These are phyloP conservation scores for Aegilops sharonensis DNA, from an alignment of 176 grass and related monocot species.

Conservation along the genomic window DNA sequence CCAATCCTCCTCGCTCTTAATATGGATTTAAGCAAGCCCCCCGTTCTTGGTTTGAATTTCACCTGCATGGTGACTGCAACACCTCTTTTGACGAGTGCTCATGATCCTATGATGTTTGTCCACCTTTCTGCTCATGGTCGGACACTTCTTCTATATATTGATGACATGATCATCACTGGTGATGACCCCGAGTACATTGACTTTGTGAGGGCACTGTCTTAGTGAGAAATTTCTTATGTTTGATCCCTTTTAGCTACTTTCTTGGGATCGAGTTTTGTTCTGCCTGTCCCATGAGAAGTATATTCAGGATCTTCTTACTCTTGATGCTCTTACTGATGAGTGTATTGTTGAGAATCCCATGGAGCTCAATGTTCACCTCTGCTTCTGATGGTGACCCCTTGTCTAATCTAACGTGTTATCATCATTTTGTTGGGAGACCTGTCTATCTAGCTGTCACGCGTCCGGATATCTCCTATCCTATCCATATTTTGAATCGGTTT, in stretches of 20 bases:
- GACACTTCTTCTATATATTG: not conserved
- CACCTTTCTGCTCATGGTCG: not conserved
- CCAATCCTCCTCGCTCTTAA: too few species aligned
- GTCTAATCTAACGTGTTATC: not conserved
- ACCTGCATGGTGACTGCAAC: not conserved
- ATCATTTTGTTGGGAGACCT: not conserved
- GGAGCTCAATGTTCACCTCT: not conserved
- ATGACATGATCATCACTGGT: not conserved
- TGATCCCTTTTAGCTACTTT: not conserved
- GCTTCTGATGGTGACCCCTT: not conserved
- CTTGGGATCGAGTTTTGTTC: not conserved
- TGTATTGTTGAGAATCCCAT: not conserved
- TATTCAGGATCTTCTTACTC: not conserved
- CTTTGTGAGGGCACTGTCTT: not conserved
- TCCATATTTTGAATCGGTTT: not conserved
- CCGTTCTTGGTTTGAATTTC: not conserved
- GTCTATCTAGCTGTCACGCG: too few species aligned
- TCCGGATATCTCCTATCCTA: too few species aligned
- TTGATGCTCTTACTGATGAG: not conserved
- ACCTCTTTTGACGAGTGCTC: not conserved
- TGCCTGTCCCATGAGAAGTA: not conserved
- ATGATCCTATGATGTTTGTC: not conserved
- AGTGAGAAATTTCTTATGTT: too few species aligned
- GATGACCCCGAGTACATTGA: not conserved
- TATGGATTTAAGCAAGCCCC: not conserved